Base-by-base conservation (phyloP, 768 basidiomycete genomes). In the Naematelia aurantialba region DNA sequence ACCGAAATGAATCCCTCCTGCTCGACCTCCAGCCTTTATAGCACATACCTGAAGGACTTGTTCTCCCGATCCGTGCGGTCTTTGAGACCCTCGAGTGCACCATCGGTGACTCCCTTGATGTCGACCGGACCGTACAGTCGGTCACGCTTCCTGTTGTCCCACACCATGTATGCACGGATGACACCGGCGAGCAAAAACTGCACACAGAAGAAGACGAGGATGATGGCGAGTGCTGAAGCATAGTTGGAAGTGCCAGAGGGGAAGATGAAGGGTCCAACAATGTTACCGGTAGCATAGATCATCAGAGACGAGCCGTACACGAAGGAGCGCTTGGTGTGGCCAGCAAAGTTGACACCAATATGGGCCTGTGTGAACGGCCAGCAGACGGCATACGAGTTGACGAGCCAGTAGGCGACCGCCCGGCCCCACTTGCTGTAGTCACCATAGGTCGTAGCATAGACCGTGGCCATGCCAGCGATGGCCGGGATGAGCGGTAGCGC, bases 181-280 rank as follows among this genome's bases (percentile, higher is more conserved):
- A 46, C 44, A 3, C 47, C 61, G n/a, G 54, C 58, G 17, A 63
- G 25, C 5, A 63, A 24, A 0, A 57, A 42, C 24, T 63, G 61
- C 1, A 63, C 47, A 45, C 61, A 63, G 31, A 59, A 63, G 58
- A 63, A 63, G 21, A 59, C 61, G 21, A 63, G 45, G 21, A 63
- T 48, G 47, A 63, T 59, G 3, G 57, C 61, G n/a, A 63, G 53
- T n/a, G 61, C 57, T 14, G 29, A 55, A 13, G 57, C 34, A 47
- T 63, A 63, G 39, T 63, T 59, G 17, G 48, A 45, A 11, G 27
- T 24, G 0, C 61, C 61, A 0, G 46, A 26, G 8, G 61, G 61
- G 56, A 62, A 62, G 50, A 62, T 62, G 57, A 62, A 62, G 22
- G 61, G 61, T n/a, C 61, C 61, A 22, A 62, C 56, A 22, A 62